Evolutionary conservation across 2,329 filamentous ascomycete species (phyloP).

Genomic region (Alternaria longipes): DNA sequence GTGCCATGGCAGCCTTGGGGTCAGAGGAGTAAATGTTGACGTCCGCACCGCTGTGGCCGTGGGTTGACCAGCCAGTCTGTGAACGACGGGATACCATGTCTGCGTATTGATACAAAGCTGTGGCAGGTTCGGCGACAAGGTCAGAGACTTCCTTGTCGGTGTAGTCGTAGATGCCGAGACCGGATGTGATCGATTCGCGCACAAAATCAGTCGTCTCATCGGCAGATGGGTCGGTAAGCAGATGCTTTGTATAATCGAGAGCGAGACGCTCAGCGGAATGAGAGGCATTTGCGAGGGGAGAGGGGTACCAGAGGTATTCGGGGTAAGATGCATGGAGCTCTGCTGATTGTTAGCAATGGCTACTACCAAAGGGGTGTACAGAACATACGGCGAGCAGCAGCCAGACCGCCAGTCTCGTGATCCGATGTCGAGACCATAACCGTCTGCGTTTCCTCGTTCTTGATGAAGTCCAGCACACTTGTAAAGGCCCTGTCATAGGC

Average conservation of each 20-base stretch:
- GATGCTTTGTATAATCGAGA: slow-evolving; percentile 67
- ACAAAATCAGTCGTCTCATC: slow-evolving; percentile 65
- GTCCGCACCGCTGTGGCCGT: slow-evolving; percentile 88
- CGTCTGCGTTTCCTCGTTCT: slow-evolving; percentile 75
- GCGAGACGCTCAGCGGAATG: slow-evolving; percentile 76
- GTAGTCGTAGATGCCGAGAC: slow-evolving; percentile 80
- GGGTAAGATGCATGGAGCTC: slow-evolving; percentile 70
- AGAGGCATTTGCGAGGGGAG: slow-evolving; percentile 81
- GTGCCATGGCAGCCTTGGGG: slow-evolving; percentile 65
- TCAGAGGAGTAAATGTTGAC: slow-evolving; percentile 95
- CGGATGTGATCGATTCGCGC: slow-evolving; percentile 71
- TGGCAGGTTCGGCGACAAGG: slow-evolving; percentile 67
- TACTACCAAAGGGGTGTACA: background rate
- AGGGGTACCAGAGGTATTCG: slow-evolving; percentile 81
- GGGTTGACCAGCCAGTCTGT: slow-evolving; percentile 92
- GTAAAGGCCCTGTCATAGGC: slow-evolving; percentile 90
- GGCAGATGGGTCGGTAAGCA: slow-evolving; percentile 53
- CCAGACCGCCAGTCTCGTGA: slow-evolving; percentile 92
- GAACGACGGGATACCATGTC: slow-evolving; percentile 88
- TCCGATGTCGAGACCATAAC: slow-evolving; percentile 91
- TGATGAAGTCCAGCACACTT: slow-evolving; percentile 83
- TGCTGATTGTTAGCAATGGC: slow-evolving; percentile 34
- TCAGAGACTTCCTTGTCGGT: slow-evolving; percentile 73
- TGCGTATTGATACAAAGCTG: slow-evolving; percentile 72
- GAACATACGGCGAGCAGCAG: slow-evolving; percentile 76